These are phyloP conservation scores for Linum usitatissimum DNA, from an alignment of 345 rosid species.

Conservation along the genomic window DNA sequence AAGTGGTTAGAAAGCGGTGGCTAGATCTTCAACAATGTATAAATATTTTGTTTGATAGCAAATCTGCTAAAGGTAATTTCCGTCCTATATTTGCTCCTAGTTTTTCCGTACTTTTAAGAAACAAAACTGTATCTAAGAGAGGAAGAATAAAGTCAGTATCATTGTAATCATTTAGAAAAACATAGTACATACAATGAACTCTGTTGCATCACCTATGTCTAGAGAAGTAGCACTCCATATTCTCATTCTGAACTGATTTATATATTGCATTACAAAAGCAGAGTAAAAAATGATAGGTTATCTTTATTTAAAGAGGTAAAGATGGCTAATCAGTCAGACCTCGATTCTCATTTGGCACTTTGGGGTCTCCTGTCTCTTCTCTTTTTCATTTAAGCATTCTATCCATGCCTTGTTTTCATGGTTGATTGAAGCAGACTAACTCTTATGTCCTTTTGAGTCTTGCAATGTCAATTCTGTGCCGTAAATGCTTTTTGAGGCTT, in stretches of 20 bases:
- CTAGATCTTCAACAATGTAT: conserved; percentile 80
- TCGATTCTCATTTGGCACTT: not conserved
- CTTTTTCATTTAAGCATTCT: not conserved
- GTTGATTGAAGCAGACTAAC: not conserved
- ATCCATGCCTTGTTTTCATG: not conserved
- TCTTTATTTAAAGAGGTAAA: not conserved
- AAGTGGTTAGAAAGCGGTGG: conserved; percentile 42
- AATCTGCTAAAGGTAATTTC: conserved; percentile 54
- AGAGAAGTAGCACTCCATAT: not conserved
- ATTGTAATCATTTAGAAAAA: too few species aligned
- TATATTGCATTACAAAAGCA: not conserved
- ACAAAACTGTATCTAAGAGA: not conserved
- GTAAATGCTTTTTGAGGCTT: not conserved
- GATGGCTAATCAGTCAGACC: not conserved
- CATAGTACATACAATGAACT: not conserved
- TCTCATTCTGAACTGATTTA: not conserved
- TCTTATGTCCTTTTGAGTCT: not conserved
- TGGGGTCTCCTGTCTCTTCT: not conserved
- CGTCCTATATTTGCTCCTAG: not conserved
- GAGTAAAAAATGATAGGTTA: not conserved
- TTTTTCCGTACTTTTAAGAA: not conserved
- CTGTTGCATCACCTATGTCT: not conserved
- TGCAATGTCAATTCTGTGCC: not conserved
- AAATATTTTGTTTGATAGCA: conserved; percentile 66
- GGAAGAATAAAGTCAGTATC: not conserved